These are phyloP conservation scores for Penicillium digitatum DNA, from an alignment of 2,329 filamentous ascomycete species.

Conservation along the genomic window DNA sequence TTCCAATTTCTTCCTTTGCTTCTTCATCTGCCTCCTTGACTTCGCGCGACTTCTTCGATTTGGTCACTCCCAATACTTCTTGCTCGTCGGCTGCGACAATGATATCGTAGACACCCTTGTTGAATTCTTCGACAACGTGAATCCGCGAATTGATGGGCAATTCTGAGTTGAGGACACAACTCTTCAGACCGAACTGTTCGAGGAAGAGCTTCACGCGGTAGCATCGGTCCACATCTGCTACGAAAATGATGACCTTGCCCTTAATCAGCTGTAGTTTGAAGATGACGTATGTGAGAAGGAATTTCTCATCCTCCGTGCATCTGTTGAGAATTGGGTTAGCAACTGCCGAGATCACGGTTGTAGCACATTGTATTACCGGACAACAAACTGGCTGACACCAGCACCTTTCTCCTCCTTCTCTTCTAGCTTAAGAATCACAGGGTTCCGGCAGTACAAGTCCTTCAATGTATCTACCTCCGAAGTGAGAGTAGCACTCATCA, in stretches of 20 bases:
- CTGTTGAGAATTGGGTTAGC: slow-evolving; percentile 37
- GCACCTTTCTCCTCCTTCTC: slow-evolving; percentile 74
- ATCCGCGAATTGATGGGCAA: slow-evolving; percentile 87
- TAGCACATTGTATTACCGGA: slow-evolving; percentile 56
- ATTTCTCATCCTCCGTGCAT: slow-evolving; percentile 96
- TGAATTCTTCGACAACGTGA: slow-evolving; percentile 96
- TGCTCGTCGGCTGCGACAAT: slow-evolving; percentile 94
- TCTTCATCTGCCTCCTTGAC: slow-evolving; percentile 24
- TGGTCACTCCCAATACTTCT: slow-evolving; percentile 65
- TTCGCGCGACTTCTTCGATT: slow-evolving; percentile 32
- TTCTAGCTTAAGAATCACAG: slow-evolving; percentile 74
- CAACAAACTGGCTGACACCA: slow-evolving; percentile 79
- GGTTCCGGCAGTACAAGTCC: slow-evolving; percentile 76
- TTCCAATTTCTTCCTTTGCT: slow-evolving; percentile 29
- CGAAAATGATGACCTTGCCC: slow-evolving; percentile 82
- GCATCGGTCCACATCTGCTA: slow-evolving; percentile 80
- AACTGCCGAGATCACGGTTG: slow-evolving; percentile 13
- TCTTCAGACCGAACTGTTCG: slow-evolving; percentile 93
- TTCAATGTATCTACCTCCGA: slow-evolving; percentile 83
- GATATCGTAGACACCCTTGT: slow-evolving; percentile 93
- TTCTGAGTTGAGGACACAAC: slow-evolving; percentile 90
- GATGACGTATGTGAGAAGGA: slow-evolving; percentile 85
- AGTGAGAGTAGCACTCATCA: slow-evolving; percentile 91
- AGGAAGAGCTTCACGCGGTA: slow-evolving; percentile 93
- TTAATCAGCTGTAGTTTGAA: slow-evolving; percentile 93